Conservation (phyloP, 805 yeast species). For the Yarrowia bubula region DNA sequence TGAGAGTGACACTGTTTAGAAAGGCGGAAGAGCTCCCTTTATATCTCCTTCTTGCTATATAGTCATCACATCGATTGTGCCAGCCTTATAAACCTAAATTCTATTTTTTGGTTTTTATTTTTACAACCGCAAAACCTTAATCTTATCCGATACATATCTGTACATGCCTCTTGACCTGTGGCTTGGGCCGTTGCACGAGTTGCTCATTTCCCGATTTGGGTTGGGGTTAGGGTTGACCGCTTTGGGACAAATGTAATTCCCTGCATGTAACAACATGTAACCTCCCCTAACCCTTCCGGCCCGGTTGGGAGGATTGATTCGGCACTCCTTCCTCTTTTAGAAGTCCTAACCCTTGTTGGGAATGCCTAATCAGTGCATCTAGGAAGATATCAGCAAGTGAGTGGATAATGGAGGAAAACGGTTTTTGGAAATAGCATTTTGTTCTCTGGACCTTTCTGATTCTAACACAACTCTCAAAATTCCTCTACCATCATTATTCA, state of each 20-base stretch:
- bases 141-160: not conserved
- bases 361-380: not conserved
- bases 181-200: constrained; percentile 20
- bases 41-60: constrained; percentile 5
- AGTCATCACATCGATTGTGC: constrained; percentile 7
- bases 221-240: not conserved
- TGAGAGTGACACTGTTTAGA: not conserved
- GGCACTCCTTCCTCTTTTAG: constrained; percentile 7
- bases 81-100: constrained; percentile 3
- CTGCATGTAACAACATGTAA: constrained; percentile 26
- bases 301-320: not conserved
- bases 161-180: not conserved
- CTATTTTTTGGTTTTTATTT: not conserved
- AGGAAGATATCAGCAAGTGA: too few relatives aligned
- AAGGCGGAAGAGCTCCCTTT: not conserved
- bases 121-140: not conserved
- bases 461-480: not conserved
- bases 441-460: too few relatives aligned
- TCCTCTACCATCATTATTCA: not conserved
- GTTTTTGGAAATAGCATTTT: not conserved
- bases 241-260: not conserved
- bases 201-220: constrained; percentile 1
- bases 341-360: not conserved
- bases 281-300: not conserved
- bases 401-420: not conserved